Base-by-base conservation (phyloP, 257 asterid species). In the Solanum sitiens region DNA sequence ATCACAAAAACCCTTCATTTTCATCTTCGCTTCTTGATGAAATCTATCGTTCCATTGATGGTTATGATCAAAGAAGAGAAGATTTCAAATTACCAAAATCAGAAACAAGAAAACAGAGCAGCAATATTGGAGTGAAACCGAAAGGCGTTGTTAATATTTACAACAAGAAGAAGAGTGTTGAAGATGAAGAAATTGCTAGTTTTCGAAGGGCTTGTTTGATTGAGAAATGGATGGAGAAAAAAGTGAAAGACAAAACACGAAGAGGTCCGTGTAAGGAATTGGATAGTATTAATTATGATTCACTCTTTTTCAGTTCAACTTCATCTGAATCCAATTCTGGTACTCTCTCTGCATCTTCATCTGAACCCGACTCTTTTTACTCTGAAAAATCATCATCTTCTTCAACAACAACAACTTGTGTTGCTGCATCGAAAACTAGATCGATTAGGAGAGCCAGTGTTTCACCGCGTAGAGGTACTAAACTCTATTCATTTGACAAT, bases 21-120 rank as follows among this genome's bases (percentile, higher is more conserved):
- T 96, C 99, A 83, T 92, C 99, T 70, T 89, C 92, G 32, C 98
- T 96, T 73, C 98, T 96, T 32, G 99, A 96, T 72, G 95, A 96
- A 93, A 95, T 96, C 87, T 94, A 94, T 92, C 96, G 97, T 35
- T 96, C 99, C 5, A 94, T 95, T 40, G 98, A 96, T 82, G 95
- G 90, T 6, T 88, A 76, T 61, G 91, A 87, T 47, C 92, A 88
- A 1, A 88, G 86, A 65, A 44, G 45, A 59, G 89, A 88, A 6
- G 91, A 83, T 30, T 61, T 88, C 3, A 86, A 70, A 16, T 47
- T 47, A 59, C 85, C 86, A 32, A 88, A 91, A 61, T 61, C 25
- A 11, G 76, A 87, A 8, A 20, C 13, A 5, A 84, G 84, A 40
- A 88, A 67, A 12, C 89, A 65, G n/a, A 63, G 87, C 14, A 27